Evolutionary conservation across 257 asterid genomes (phyloP), one percentile per base, ranked within the genome.

Genomic region (Gynochthodes officinalis): DNA sequence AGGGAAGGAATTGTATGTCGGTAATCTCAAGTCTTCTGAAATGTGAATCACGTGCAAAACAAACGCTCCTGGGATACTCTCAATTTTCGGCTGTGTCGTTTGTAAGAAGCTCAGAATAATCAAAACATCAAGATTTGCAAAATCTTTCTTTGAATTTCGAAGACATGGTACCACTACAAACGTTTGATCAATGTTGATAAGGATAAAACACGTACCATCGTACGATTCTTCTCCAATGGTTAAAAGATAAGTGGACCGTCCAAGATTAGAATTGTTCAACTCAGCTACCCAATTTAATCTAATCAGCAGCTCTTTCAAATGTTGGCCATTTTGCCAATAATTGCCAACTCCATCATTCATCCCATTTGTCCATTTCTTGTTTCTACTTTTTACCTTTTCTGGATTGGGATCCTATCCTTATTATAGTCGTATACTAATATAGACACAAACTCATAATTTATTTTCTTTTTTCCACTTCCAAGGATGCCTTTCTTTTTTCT

Each of bases 201-300:
- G 16, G 61, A 54, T 25, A 25, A 23, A 1, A 5, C 2, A n/a
- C n/a, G n/a, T n/a, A 57, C 12, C 63, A 13, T 57, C 30, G 15
- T 0, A 28, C 63, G 32, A 30, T 48, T 23, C 35, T 15, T 8
- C 21, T 57, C 50, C 69, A 46, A 33, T 48, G 53, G 62, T 75
- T 48, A 7, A 27, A n/a, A 18, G 39, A 57, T 44, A 57, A 58
- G 78, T 67, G 73, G 78, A 58, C 33, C 73, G 44, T 25, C 54
- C 16, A 4, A 0, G 71, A 46, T 25, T 35, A 46, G 33, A 49
- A 44, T 59, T 7, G 4, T 23, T 25, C 77, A 73, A 73, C 54
- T 25, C 72, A 64, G 44, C 72, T 23, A 37, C 55, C 69, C 8
- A 11, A 63, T 46, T 60, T 11, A 8, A 57, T 71, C 12, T n/a